Evolutionary conservation across 1,284 basidiomycete species (phyloP).

Genomic region (Rhodotorula sp.): DNA sequence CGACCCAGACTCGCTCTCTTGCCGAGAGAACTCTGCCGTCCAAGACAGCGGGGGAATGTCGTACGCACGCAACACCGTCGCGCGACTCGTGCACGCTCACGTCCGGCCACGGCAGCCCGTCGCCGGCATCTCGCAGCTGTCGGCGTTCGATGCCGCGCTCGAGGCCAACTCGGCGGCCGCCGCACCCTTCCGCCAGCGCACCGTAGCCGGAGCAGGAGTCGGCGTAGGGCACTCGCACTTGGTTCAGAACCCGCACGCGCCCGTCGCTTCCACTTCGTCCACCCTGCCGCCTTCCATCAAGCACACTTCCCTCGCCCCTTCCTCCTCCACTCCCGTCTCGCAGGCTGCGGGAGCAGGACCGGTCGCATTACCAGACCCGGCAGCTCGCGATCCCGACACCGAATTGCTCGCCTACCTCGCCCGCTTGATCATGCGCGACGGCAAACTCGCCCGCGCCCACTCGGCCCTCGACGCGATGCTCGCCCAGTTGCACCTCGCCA

Average conservation of each 20-base stretch:
- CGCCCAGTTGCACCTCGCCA: slow-evolving; percentile 43
- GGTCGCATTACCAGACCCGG: slow-evolving; percentile 11
- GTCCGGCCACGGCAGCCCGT: not conserved
- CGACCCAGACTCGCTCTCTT: not conserved
- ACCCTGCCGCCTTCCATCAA: not conserved
- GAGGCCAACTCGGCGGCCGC: slow-evolving; percentile 1
- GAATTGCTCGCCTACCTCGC: slow-evolving; percentile 47
- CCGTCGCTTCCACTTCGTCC: not conserved
- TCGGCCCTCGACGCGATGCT: slow-evolving; percentile 47
- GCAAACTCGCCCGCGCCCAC: slow-evolving; percentile 50
- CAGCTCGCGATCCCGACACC: slow-evolving; percentile 40
- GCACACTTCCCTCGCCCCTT: not conserved
- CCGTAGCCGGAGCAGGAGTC: not conserved
- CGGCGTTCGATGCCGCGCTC: slow-evolving; percentile 7
- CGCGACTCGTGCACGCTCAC: not conserved
- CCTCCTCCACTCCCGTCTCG: slow-evolving; percentile 5
- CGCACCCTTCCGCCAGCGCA: not conserved
- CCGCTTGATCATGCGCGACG: slow-evolving; percentile 51
- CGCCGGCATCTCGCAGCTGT: not conserved
- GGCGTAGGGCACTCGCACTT: not conserved
- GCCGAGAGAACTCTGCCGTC: not conserved
- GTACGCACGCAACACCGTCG: not conserved
- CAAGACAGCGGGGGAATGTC: not conserved
- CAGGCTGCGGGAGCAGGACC: not conserved
- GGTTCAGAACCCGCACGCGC: not conserved